Evolutionary conservation across 306 rosid genomes (phyloP).

Genomic region (Pterocarpus santalinus): DNA sequence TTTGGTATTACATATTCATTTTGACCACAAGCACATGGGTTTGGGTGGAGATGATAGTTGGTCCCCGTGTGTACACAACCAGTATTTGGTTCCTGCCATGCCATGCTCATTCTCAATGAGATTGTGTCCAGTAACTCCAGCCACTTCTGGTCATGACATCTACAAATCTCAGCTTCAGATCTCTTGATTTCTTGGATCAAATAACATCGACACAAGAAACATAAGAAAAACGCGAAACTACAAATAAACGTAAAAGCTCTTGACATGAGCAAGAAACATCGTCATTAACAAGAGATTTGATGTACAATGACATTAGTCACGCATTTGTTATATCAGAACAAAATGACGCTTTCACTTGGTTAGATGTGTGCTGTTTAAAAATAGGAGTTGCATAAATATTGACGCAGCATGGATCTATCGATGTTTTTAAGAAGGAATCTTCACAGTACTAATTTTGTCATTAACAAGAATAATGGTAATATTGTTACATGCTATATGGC

Average conservation of each 20-base stretch:
- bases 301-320: background rate
- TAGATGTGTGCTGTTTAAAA: too few species aligned
- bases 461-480: too few species aligned
- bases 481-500: too few species aligned
- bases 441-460: too few species aligned
- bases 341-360: background rate
- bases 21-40: constrained; percentile 97
- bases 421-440: too few species aligned
- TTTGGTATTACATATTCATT: constrained; percentile 72
- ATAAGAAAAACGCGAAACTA: background rate
- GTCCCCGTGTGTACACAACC: constrained; percentile 80
- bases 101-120: constrained; percentile 79
- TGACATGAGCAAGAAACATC: constrained; percentile 21
- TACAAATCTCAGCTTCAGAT: constrained; percentile 71
- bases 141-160: constrained; percentile 63
- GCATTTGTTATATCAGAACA: background rate
- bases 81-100: constrained; percentile 67
- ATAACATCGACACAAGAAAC: background rate
- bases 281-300: background rate
- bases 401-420: too few species aligned
- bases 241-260: constrained; percentile 3
- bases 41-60: constrained; percentile 96
- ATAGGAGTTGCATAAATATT: too few species aligned
- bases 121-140: constrained; percentile 64
- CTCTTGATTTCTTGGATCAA: constrained; percentile 44